Conservation (phyloP, 2,329 filamentous ascomycete genomes). For the Fusarium sarcochroum region DNA sequence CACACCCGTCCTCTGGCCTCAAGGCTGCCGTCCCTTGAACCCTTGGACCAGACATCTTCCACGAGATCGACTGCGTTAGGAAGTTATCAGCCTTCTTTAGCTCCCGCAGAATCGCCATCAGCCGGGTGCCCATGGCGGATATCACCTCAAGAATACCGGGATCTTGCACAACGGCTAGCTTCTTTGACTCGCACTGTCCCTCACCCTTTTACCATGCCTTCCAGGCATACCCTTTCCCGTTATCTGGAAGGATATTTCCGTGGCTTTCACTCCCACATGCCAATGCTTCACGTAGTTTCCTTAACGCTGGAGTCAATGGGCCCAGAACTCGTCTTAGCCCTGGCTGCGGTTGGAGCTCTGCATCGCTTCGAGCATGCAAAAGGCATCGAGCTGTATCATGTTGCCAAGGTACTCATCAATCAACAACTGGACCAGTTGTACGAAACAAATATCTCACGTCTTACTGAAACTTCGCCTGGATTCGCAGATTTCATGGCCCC, state of each 20-base stretch:
- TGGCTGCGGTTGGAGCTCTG: slow-evolving; percentile 4
- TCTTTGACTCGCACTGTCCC: neutral
- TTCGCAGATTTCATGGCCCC: too few species aligned
- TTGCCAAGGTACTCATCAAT: slow-evolving; percentile 1
- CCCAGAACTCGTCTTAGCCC: neutral
- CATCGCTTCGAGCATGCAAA: slow-evolving; percentile 5
- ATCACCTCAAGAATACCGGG: neutral
- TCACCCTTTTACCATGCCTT: slow-evolving; percentile 8
- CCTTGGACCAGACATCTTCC: too few species aligned
- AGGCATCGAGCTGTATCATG: slow-evolving; percentile 1
- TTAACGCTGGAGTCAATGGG: slow-evolving; percentile 11
- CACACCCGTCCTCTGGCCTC: too few species aligned
- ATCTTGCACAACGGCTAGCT: neutral
- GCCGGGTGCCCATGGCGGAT: neutral
- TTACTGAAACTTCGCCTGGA: neutral
- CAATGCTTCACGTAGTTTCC: slow-evolving; percentile 24
- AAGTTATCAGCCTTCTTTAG: too few species aligned
- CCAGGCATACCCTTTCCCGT: slow-evolving; percentile 24
- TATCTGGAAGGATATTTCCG: slow-evolving; percentile 31
- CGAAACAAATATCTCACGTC: neutral
- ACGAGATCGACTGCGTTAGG: too few species aligned
- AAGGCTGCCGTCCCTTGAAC: too few species aligned
- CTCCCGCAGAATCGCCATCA: too few species aligned
- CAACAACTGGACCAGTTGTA: neutral
- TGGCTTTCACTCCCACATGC: slow-evolving; percentile 28